Evolutionary conservation across 768 basidiomycete genomes (phyloP).

Genomic region (Pisolithus microcarpus): DNA sequence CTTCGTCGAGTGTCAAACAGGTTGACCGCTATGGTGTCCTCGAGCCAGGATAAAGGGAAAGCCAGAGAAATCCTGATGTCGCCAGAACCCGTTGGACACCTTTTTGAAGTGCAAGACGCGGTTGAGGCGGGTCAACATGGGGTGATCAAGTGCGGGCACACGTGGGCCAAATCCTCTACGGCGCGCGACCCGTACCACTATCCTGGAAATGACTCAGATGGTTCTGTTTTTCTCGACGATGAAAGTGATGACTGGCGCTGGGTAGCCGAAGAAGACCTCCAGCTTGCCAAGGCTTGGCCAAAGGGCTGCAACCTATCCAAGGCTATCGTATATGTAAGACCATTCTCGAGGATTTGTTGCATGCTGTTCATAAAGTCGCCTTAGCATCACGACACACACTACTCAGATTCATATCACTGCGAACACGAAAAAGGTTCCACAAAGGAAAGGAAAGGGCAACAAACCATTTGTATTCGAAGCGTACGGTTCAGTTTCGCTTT

Average conservation of each 20-base stretch:
- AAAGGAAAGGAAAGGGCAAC: slow-evolving; percentile 53
- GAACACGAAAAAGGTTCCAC: slow-evolving; percentile 44
- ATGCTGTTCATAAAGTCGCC: not conserved
- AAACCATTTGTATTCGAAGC: slow-evolving; percentile 55
- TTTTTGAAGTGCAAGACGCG: slow-evolving; percentile 54
- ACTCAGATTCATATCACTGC: slow-evolving; percentile 59
- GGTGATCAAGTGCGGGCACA: slow-evolving; percentile 47
- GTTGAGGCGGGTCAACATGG: slow-evolving; percentile 35
- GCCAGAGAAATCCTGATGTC: not conserved
- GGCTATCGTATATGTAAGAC: slow-evolving; percentile 59
- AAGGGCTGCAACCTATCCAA: slow-evolving; percentile 32
- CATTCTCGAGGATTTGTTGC: not conserved
- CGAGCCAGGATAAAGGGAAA: slow-evolving; percentile 15
- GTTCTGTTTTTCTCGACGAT: slow-evolving; percentile 23
- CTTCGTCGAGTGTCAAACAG: slow-evolving; percentile 23
- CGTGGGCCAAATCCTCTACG: slow-evolving; percentile 46
- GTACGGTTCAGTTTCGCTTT: slow-evolving; percentile 31
- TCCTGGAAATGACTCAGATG: slow-evolving; percentile 33
- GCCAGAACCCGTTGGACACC: slow-evolving; percentile 33
- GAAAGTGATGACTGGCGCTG: slow-evolving; percentile 49
- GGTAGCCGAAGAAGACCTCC: slow-evolving; percentile 65
- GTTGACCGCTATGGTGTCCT: slow-evolving; percentile 6
- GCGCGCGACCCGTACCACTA: slow-evolving; percentile 42
- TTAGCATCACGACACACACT: slow-evolving; percentile 47
- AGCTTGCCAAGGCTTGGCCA: slow-evolving; percentile 53